phyloP scores from a whole-genome alignment of 2,329 filamentous ascomycete species.

The Passalora sequoiae region DNA sequence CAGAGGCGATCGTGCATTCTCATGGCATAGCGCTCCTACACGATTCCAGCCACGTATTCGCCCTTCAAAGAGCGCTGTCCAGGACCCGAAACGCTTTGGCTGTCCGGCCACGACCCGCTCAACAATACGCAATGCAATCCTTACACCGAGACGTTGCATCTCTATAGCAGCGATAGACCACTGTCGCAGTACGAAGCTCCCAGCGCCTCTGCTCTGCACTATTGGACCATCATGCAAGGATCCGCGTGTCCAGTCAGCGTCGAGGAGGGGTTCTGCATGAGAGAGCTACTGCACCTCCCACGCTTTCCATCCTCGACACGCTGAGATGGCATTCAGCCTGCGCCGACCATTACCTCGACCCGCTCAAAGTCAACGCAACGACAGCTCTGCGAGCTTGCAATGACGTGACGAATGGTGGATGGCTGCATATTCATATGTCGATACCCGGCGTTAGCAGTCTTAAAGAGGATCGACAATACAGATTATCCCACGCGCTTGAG shows the following conservation, averaged over 20 bases:
- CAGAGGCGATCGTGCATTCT: conserved; percentile 15
- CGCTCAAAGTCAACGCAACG: conserved; percentile 8
- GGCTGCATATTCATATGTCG: conserved; percentile 18
- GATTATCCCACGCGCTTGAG: conserved; percentile 18
- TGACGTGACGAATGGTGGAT: conserved; percentile 14
- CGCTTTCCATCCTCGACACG: conserved; percentile 7
- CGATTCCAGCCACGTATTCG: neutral
- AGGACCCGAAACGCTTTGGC: too few species aligned
- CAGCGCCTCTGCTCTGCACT: conserved; percentile 10
- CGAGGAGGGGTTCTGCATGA: conserved; percentile 8
- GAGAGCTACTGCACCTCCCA: conserved; percentile 11
- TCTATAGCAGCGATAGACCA: too few species aligned
- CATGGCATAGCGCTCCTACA: conserved; percentile 7
- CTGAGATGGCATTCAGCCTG: conserved; percentile 2
- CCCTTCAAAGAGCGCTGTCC: too few species aligned
- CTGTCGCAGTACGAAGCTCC: conserved; percentile 17
- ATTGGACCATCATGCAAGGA: conserved; percentile 17
- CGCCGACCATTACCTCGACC: conserved; percentile 2
- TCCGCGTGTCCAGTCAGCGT: conserved; percentile 15
- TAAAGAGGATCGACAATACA: conserved; percentile 14
- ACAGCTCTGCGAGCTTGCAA: conserved; percentile 7
- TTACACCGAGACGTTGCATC: too few species aligned
- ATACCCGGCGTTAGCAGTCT: conserved; percentile 13
- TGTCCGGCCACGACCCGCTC: neutral
- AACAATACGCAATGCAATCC: too few species aligned